Base-by-base conservation (phyloP, 768 basidiomycete genomes). In the Hygrophoropsis aurantiaca region DNA sequence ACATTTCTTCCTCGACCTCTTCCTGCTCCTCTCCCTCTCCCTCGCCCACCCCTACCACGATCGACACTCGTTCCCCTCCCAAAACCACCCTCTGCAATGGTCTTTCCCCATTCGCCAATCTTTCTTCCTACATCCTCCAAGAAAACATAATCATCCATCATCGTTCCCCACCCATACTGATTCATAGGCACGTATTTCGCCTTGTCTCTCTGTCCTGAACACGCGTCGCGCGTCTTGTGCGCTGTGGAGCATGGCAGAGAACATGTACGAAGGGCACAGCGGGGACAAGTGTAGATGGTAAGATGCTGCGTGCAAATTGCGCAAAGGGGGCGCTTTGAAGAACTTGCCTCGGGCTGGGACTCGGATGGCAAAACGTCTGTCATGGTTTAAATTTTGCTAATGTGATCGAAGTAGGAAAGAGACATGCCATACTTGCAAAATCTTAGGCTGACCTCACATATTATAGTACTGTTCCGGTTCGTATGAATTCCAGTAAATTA, bases 111-210 rank as follows among this genome's bases (percentile, higher is more conserved):
- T 11, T 79, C 81, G 18, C 74, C 72, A n/a, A 87, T 83, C 55
- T 78, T 83, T 53, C 93, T 69, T 18, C 87, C 82, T 24, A 92
- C 66, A 15, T 91, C 88, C 67, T 97, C 94, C 54, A 97, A 72
- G 61, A 84, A 94, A 34, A 75, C 74, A 63, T 93, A 97, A 67
- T 97, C 94, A 56, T 85, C 79, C 84, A 92, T 87, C 84, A 95
- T 85, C 21, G 79, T 77, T 8, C 90, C 90, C 80, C 88, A 91
- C 4, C 81, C 79, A 58, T 92, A 95, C 55, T 81, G 61, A 56
- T 90, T 92, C 82, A 94, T 85, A 11, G 87, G 80, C 13, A 93
- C 81, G 60, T 84, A 90, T 3, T 75, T 77, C 0, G 73, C 81
- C 58, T 84, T 85, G 69, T 93, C 76, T 45, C 90, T 84, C 50